Evolutionary conservation across 352 stramenopile species (phyloP).

Genomic region (Globisporangium paddicum): DNA sequence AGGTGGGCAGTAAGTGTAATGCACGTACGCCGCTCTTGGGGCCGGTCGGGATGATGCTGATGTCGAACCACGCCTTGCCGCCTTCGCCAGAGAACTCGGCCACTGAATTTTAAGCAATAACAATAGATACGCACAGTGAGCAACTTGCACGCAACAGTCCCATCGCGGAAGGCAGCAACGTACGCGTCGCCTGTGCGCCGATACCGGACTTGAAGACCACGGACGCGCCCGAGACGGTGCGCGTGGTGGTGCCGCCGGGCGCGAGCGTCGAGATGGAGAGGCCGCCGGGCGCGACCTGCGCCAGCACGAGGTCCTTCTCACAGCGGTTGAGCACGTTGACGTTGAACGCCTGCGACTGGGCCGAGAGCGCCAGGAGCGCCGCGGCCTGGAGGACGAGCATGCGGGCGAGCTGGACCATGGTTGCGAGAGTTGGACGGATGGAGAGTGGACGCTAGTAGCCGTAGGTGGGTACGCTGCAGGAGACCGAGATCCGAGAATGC

Average conservation of each 20-base stretch:
- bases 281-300: slow-evolving; percentile 26
- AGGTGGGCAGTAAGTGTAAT: neutral
- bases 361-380: neutral
- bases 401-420: slow-evolving; percentile 4
- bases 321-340: slow-evolving; percentile 64
- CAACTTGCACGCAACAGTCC: neutral
- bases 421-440: neutral
- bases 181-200: slow-evolving; percentile 50
- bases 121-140: neutral
- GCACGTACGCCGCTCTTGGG: slow-evolving; percentile 50
- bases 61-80: slow-evolving; percentile 59
- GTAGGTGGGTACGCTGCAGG: slow-evolving; percentile 2
- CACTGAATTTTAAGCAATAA: slow-evolving; percentile 21
- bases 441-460: slow-evolving; percentile 1
- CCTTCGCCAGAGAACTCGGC: slow-evolving; percentile 59
- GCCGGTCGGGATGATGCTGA: slow-evolving; percentile 74
- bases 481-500: slow-evolving; percentile 6
- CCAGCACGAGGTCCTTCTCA: slow-evolving; percentile 36
- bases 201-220: slow-evolving; percentile 48
- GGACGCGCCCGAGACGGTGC: slow-evolving; percentile 22
- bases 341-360: slow-evolving; percentile 17
- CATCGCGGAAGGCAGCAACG: slow-evolving; percentile 9
- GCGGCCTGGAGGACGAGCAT: slow-evolving; percentile 6
- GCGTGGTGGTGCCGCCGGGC: slow-evolving; percentile 25
- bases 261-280: slow-evolving; percentile 24